Base-by-base conservation (phyloP, 169 alveolate genomes). In the Toxoplasma gondii region DNA sequence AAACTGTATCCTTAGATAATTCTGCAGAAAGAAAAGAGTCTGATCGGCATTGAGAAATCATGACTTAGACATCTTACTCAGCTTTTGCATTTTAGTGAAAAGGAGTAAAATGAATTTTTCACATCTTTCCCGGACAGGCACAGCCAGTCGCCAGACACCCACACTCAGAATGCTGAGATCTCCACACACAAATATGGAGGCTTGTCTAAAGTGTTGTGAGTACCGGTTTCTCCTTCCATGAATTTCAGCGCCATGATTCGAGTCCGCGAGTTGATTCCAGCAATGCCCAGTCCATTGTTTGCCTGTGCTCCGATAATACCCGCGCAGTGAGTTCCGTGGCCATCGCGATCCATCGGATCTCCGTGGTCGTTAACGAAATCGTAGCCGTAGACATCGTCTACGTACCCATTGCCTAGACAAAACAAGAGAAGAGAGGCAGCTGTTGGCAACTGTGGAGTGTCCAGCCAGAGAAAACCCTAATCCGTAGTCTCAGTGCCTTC, bases 281-380 rank as follows among this genome's bases (percentile, higher is more conserved):
- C 94, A 53, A 92, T 45, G 5, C 94, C 97, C 39, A 92, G 96
- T 43, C 83, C 91, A 82, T 94, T 95, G 39, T 95, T 95, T 19
- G 64, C 95, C 96, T 67, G 92, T 31, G 97, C 97, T n/a, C 93
- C 97, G 10, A 96, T 94, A 17, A 93, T 95, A n/a, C 97, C 97
- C 16, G 97, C 97, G 88, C 97, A 94, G 70, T 96, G 97, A 16
- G 97, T 96, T 19, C 97, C 97, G 78, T 96, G 97, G 41, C 96
- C 97, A 45, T 96, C 97, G 81, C 86, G 96, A 93, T 96, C 97
- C 78, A 96, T 93, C 0, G 96, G 96, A 39, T 95, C 94, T 69
- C 96, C 96, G 39, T 86, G 91, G 64, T 94, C 87, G 95, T 95
- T 88, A 41, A 93, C 93, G 82, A 95, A 95, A 83, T 95, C 96